A percentile compares a stretch with the other conserved stretches of the same genome.
Conservation (phyloP, 768 basidiomycete genomes). For the Trametes villosa region DNA sequence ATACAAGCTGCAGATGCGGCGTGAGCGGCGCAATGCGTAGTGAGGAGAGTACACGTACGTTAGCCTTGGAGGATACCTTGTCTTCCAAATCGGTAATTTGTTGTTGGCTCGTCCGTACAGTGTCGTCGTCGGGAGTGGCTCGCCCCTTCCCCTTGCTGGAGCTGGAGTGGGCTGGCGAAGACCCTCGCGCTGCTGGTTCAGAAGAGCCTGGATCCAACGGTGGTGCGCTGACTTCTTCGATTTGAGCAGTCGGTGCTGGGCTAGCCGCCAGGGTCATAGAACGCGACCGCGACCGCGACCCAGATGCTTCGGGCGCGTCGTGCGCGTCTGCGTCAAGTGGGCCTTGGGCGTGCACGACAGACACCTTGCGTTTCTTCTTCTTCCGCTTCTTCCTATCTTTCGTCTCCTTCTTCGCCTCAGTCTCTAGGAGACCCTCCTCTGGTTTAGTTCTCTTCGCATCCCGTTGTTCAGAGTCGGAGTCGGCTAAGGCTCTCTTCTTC, state of each 20-base stretch:
- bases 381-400: constrained; percentile 34
- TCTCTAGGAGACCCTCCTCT: background rate
- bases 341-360: constrained; percentile 22
- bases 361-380: constrained; percentile 33
- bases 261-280: constrained; percentile 4
- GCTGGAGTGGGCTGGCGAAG: background rate
- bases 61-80: constrained; percentile 16
- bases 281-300: constrained; percentile 9
- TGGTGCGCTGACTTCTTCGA: background rate
- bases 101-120: background rate
- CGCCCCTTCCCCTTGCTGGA: constrained; percentile 22
- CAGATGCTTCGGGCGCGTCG: background rate
- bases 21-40: background rate
- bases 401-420: background rate
- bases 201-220: background rate
- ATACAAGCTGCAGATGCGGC: constrained; percentile 31
- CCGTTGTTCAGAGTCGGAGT: constrained; percentile 23
- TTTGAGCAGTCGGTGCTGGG: background rate
- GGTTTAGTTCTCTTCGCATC: constrained; percentile 14
- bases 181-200: background rate
- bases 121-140: constrained; percentile 4
- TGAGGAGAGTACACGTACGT: constrained; percentile 1
- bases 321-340: background rate
- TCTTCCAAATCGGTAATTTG: constrained; percentile 10
- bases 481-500: constrained; percentile 22